Base-by-base conservation (phyloP, 768 basidiomycete genomes). In the Boletellus sp. region DNA sequence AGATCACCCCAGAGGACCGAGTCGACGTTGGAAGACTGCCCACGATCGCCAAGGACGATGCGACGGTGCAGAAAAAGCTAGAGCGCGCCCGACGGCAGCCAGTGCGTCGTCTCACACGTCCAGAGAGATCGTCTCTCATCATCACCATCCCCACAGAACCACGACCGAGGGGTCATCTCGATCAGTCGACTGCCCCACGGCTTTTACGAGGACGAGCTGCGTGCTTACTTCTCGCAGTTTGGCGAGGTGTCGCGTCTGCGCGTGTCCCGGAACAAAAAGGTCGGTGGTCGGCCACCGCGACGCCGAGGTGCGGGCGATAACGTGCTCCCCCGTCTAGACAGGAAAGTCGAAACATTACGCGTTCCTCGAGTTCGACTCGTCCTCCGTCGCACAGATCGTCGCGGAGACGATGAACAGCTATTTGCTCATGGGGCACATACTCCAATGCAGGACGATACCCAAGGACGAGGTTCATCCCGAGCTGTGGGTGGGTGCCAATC, bases 321-420 rank as follows among this genome's bases (percentile, higher is more conserved):
- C 1, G 8, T n/a, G n/a, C n/a, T 7, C 15, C 11, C 23, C 3
- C 28, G 8, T 3, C 2, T 56, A 97, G 94, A 95, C 93, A 13
- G 96, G 96, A 47, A 80, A 79, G 54, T 95, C 95, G 40, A 99
- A 97, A 71, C 95, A 97, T 69, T 98, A 95, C 69, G 95, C 83
- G 3, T 98, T 95, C 75, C 76, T 99, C 61, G 95, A 98, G 70
- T 96, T 99, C 67, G 82, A 85, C 47, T 94, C 91, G 37, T 78
- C 82, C 17, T 78, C 86, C 0, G 94, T 98, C 26, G 94, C 96
- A 0, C 73, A 94, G 63, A 97, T 99, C 54, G 96, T 96, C 8
- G 87, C 90, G 2, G 96, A 98, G 63, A 98, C 95, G 39, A 98
- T 98, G 96, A 84, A 99, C 77, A 98, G 96, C 73, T 99, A 97